Conservation (phyloP, 345 rosid species). For the Eucalyptus grandis region DNA sequence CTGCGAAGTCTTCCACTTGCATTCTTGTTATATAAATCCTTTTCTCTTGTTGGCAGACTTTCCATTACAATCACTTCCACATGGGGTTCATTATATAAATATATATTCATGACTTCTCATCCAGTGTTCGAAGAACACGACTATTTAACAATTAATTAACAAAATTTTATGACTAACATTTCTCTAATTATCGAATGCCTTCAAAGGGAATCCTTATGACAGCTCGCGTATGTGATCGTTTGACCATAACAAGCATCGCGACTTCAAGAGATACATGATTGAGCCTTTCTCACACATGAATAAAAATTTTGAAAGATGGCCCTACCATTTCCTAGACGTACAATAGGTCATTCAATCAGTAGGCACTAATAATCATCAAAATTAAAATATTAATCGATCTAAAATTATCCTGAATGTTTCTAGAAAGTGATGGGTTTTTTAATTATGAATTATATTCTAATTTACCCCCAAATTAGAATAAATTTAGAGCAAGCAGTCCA, state of each 20-base stretch:
- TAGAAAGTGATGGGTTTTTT: not conserved
- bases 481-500: not conserved
- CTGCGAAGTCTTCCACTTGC: not conserved
- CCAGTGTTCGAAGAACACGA: too few relatives aligned
- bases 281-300: not conserved
- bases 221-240: too few relatives aligned
- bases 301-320: rapidly evolving
- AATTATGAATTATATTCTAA: not conserved
- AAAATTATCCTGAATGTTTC: not conserved
- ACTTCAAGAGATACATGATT: not conserved
- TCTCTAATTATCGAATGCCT: not conserved
- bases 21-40: not conserved
- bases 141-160: too few relatives aligned
- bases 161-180: rapidly evolving
- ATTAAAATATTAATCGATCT: not conserved
- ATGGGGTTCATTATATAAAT: not conserved
- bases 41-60: not conserved
- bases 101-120: too few relatives aligned
- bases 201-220: not conserved
- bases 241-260: not conserved
- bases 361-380: not conserved
- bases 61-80: not conserved
- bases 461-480: not conserved
- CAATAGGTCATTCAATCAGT: not conserved
- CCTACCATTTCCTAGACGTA: not conserved